phyloP scores from a whole-genome alignment of 2,329 filamentous ascomycete species.

The Sclerotinia minor region DNA sequence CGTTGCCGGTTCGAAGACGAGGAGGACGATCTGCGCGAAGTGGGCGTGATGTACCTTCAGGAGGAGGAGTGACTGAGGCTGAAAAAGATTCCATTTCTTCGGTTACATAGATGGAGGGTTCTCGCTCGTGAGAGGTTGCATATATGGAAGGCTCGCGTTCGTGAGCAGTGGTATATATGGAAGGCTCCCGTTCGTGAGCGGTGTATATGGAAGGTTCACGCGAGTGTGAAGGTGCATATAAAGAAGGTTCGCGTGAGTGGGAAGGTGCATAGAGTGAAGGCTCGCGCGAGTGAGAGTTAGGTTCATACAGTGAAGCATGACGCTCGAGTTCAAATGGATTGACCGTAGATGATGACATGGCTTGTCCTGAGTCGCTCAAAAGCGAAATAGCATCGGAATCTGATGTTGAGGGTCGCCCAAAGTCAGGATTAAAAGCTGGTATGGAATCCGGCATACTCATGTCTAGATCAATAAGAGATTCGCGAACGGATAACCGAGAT shows the following conservation, averaged over 20 bases:
- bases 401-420: conserved; percentile 38
- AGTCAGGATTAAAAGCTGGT: conserved; percentile 26
- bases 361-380: conserved; percentile 55
- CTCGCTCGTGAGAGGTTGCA: conserved; percentile 38
- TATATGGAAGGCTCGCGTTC: conserved; percentile 61
- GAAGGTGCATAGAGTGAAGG: conserved; percentile 52
- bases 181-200: conserved; percentile 59
- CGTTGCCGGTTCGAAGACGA: conserved; percentile 29
- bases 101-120: conserved; percentile 54
- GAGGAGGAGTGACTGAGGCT: conserved; percentile 47
- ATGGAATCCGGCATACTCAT: conserved; percentile 52
- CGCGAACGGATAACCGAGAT: conserved; percentile 36
- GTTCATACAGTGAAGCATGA: conserved; percentile 57
- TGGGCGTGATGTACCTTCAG: background rate
- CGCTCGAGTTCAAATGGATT: conserved; percentile 65
- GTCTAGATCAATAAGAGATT: conserved; percentile 54
- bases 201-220: conserved; percentile 60
- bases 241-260: conserved; percentile 62
- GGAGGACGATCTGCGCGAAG: conserved; percentile 35
- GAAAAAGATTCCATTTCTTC: conserved; percentile 51
- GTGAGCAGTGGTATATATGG: conserved; percentile 51
- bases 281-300: conserved; percentile 47
- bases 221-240: conserved; percentile 52
- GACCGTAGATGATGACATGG: conserved; percentile 53
- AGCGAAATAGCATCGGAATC: conserved; percentile 48